Percentiles rank a stretch among this genome's conserved stretches.
Evolutionary conservation across 2,329 filamentous ascomycete species (phyloP).

Genomic region (Cladosporium sp.): DNA sequence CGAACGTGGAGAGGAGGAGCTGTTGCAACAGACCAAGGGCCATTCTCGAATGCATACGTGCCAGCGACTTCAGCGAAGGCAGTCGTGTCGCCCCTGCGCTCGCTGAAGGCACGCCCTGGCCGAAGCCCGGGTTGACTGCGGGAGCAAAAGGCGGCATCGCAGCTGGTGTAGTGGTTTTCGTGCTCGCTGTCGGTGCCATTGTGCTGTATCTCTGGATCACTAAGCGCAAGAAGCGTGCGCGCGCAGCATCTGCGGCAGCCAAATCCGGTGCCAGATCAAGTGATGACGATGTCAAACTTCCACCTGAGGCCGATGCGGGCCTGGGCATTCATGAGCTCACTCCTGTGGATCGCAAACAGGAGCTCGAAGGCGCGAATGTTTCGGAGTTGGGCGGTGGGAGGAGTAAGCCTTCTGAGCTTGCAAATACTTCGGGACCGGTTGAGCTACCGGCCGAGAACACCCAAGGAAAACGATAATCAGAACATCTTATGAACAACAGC

Average conservation of each 20-base stretch:
- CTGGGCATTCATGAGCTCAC: background rate
- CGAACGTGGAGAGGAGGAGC: background rate
- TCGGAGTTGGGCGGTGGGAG: background rate
- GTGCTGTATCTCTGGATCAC: background rate
- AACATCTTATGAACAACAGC: background rate
- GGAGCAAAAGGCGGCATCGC: conserved; percentile 7
- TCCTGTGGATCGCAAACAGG: background rate
- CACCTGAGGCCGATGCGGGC: conserved; percentile 1
- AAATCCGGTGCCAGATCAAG: background rate
- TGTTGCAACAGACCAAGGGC: background rate
- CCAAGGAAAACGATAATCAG: background rate
- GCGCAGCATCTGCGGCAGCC: background rate
- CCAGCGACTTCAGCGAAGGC: conserved; percentile 1
- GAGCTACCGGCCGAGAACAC: conserved; percentile 25
- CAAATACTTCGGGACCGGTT: background rate
- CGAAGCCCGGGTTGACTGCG: background rate
- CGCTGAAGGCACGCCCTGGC: background rate
- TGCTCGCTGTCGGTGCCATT: background rate
- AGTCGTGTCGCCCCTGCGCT: background rate
- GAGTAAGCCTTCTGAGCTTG: background rate
- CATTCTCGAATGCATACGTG: background rate
- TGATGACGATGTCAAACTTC: conserved; percentile 4
- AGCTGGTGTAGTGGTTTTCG: conserved; percentile 2
- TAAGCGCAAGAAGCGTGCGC: conserved; percentile 12
- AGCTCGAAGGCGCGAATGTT: background rate